Conservation (phyloP, 106 monocot species). For the Alisma plantagoaquatica region DNA sequence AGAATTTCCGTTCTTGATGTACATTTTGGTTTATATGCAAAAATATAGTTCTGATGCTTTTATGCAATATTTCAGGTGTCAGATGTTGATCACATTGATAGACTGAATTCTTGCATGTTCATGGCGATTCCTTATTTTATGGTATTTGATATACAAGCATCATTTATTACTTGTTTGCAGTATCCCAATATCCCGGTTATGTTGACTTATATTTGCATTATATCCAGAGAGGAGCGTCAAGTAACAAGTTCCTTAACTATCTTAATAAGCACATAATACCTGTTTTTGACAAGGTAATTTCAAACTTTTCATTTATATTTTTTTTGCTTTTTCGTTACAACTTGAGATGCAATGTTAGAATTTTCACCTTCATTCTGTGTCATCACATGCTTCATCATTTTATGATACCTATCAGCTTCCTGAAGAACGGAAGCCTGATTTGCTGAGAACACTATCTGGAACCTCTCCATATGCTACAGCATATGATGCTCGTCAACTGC, state of each 20-base stretch:
- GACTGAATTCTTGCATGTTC: constrained; percentile 84
- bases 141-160: constrained; percentile 28
- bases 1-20: no score
- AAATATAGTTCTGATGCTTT: no score
- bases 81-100: constrained; percentile 91
- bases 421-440: constrained; percentile 81
- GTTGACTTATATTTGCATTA: constrained; percentile 4
- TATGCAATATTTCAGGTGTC: constrained; percentile 85
- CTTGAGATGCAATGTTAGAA: neutral
- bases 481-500: constrained; percentile 94
- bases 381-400: constrained; percentile 1
- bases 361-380: neutral
- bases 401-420: constrained; percentile 49
- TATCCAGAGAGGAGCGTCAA: constrained; percentile 78
- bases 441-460: constrained; percentile 83
- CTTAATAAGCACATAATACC: constrained; percentile 84
- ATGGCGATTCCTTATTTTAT: constrained; percentile 93
- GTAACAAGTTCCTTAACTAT: constrained; percentile 87
- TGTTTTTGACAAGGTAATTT: constrained; percentile 90
- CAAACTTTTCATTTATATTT: neutral
- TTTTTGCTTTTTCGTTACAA: neutral
- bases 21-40: no score
- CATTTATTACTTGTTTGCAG: neutral
- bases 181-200: no score
- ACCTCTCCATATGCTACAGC: constrained; percentile 79